phyloP scores from a whole-genome alignment of 1,284 basidiomycete genomes.

The Ganoderma lucidum region DNA sequence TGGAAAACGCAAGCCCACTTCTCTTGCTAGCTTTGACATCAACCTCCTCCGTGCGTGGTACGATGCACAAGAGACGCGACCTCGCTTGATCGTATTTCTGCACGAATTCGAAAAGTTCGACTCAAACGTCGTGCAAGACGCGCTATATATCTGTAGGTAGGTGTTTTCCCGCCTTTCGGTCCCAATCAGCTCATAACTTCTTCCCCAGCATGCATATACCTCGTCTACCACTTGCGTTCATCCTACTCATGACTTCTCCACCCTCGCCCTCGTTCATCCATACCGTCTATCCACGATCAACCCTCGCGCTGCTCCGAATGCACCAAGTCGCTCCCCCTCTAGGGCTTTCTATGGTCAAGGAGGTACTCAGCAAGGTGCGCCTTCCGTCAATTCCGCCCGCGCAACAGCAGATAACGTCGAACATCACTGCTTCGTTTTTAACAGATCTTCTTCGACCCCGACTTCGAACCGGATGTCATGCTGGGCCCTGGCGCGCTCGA shows the following conservation, averaged over 20 bases:
- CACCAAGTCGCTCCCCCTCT: conserved; percentile 57
- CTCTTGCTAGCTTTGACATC: conserved; percentile 69
- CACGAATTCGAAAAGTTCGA: conserved; percentile 80
- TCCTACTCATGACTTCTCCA: conserved; percentile 65
- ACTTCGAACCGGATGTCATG: conserved; percentile 66
- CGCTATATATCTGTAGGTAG: conserved; percentile 76
- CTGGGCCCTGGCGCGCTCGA: conserved; percentile 65
- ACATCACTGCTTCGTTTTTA: neutral
- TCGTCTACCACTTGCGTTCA: conserved; percentile 64
- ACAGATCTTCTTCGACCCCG: conserved; percentile 70
- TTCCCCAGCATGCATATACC: conserved; percentile 48
- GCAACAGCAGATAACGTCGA: neutral
- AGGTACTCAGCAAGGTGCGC: conserved; percentile 58
- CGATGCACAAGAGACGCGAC: conserved; percentile 37
- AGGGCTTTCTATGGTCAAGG: conserved; percentile 54
- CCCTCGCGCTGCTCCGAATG: conserved; percentile 63
- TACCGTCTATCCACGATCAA: conserved; percentile 61
- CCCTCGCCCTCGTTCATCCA: conserved; percentile 64
- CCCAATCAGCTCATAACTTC: conserved; percentile 8
- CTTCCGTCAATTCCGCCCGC: neutral
- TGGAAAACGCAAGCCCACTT: conserved; percentile 54
- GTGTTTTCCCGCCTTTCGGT: neutral
- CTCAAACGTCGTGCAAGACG: conserved; percentile 62
- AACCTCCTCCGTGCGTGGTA: conserved; percentile 66
- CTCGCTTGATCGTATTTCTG: conserved; percentile 61